Percentiles rank a stretch among this genome's conserved stretches.
phyloP scores from a whole-genome alignment of 2,329 filamentous ascomycete species.

The Colletotrichum camelliae region DNA sequence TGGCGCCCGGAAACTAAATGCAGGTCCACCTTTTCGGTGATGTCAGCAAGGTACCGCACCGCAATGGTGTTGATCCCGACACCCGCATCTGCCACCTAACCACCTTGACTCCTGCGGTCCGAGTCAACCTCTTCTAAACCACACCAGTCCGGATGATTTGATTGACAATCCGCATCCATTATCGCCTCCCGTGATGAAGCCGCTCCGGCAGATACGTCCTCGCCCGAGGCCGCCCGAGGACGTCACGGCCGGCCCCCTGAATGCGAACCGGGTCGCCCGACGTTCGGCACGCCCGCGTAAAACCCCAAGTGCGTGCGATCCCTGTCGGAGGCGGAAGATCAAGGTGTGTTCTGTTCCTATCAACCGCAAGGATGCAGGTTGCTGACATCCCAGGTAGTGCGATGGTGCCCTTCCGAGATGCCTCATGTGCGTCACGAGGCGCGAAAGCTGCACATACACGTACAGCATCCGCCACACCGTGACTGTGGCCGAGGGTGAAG shows the following conservation, averaged over 20 bases:
- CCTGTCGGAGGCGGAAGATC: conserved; percentile 5
- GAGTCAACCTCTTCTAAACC: not conserved
- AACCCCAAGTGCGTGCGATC: conserved; percentile 5
- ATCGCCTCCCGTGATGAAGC: not conserved
- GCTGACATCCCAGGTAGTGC: not conserved
- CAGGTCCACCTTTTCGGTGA: not conserved
- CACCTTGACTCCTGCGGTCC: fast-evolving
- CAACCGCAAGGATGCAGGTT: not conserved
- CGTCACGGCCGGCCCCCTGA: not conserved
- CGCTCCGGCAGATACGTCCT: not conserved
- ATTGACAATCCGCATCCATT: not conserved
- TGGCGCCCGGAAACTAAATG: not conserved
- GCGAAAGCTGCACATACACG: not conserved
- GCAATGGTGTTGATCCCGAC: not conserved
- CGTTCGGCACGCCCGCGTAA: too few relatives aligned
- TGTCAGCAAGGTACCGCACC: not conserved
- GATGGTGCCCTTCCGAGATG: conserved; percentile 1
- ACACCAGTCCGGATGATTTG: not conserved
- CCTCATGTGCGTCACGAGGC: conserved; percentile 3
- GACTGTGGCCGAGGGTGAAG: not conserved
- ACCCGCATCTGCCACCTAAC: not conserved
- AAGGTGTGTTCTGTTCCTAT: not conserved
- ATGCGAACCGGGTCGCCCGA: not conserved
- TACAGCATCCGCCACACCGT: not conserved
- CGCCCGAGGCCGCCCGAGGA: not conserved